Evolutionary conservation across 2,329 filamentous ascomycete genomes (phyloP).

Genomic region (Beauveria rudraprayagi): DNA sequence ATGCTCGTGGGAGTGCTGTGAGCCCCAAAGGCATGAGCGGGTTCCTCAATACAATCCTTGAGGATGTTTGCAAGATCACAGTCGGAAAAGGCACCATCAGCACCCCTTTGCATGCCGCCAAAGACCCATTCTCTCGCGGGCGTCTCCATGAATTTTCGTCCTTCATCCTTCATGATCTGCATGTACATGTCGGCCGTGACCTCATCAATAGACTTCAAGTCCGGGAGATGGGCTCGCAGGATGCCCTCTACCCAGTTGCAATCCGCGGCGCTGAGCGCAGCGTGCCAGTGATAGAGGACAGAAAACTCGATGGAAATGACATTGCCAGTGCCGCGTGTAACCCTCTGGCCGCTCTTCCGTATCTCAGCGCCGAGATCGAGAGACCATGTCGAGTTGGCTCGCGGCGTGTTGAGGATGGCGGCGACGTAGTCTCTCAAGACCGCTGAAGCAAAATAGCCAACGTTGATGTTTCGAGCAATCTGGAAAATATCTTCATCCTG

Average conservation of each 20-base stretch:
- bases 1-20: background rate
- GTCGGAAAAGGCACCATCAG: background rate
- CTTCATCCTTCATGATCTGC: background rate
- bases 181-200: background rate
- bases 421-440: constrained; percentile 45
- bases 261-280: background rate
- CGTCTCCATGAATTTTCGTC: background rate
- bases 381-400: constrained; percentile 22
- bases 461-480: constrained; percentile 39
- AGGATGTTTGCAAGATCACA: background rate
- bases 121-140: background rate
- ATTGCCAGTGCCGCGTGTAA: background rate
- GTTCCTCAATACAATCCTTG: background rate
- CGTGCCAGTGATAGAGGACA: background rate
- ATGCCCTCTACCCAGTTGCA: background rate
- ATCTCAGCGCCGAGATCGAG: constrained; percentile 16
- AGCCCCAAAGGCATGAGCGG: background rate
- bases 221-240: background rate
- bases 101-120: background rate
- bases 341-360: background rate
- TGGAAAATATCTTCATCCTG: constrained; percentile 28
- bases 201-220: background rate
- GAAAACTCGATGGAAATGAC: background rate
- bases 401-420: constrained; percentile 37
- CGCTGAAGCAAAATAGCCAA: constrained; percentile 44